Conservation (phyloP, 2,329 filamentous ascomycete species). For the Cladosporium sp. region DNA sequence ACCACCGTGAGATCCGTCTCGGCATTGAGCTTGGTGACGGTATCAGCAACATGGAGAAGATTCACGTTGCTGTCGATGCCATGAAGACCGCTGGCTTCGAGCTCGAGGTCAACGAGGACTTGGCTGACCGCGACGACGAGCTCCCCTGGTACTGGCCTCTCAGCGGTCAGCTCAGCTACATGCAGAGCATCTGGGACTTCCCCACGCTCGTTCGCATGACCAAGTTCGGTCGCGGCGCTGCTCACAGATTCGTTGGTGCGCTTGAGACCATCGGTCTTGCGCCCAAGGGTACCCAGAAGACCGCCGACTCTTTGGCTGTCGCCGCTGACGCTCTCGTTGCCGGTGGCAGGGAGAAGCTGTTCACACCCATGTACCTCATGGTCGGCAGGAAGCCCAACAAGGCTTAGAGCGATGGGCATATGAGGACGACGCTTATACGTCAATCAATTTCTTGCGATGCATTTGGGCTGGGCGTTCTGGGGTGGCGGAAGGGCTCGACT, state of each 20-base stretch:
- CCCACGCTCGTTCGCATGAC: slow-evolving; percentile 89
- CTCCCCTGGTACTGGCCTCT: slow-evolving; percentile 95
- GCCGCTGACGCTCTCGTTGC: slow-evolving; percentile 85
- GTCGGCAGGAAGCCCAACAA: slow-evolving; percentile 75
- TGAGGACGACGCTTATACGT: neutral
- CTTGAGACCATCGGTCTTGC: slow-evolving; percentile 75
- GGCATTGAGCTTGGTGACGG: slow-evolving; percentile 95
- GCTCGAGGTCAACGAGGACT: slow-evolving; percentile 78
- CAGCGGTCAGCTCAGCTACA: slow-evolving; percentile 79
- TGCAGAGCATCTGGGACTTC: slow-evolving; percentile 75
- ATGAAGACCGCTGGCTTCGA: slow-evolving; percentile 88
- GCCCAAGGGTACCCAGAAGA: slow-evolving; percentile 86
- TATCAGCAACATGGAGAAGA: slow-evolving; percentile 94
- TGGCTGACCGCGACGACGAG: slow-evolving; percentile 72
- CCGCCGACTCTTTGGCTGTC: slow-evolving; percentile 80
- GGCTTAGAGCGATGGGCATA: slow-evolving; percentile 5
- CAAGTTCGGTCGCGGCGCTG: slow-evolving; percentile 70
- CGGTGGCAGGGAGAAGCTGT: slow-evolving; percentile 84
- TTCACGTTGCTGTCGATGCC: slow-evolving; percentile 76
- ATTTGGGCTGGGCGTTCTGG: slow-evolving; percentile 11
- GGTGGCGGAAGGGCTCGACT: slow-evolving; percentile 2
- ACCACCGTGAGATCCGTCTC: slow-evolving; percentile 86
- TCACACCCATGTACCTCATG: slow-evolving; percentile 99
- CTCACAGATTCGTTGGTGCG: slow-evolving; percentile 73
- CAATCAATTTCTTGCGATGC: neutral